Evolutionary conservation across 2,329 filamentous ascomycete species (phyloP).

Genomic region (Trichophyton schoenleinii): DNA sequence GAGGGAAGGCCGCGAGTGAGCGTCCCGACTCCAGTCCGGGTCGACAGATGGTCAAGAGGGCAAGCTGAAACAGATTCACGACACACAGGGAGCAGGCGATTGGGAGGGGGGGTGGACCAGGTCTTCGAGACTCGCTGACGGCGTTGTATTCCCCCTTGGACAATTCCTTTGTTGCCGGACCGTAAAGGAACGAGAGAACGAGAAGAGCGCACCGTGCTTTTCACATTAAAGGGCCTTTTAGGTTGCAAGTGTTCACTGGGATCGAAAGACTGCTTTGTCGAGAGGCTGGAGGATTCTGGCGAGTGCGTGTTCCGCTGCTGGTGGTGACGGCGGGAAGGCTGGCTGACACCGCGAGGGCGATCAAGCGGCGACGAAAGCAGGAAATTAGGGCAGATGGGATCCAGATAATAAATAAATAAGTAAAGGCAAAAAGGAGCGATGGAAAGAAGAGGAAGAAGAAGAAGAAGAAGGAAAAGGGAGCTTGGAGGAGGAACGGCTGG

Average conservation of each 20-base stretch:
- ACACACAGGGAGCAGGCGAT: neutral
- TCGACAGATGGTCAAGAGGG: neutral
- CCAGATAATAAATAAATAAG: slow-evolving; percentile 13
- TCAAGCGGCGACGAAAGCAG: neutral
- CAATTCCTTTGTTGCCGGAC: neutral
- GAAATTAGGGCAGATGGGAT: slow-evolving; percentile 9
- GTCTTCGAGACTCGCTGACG: neutral
- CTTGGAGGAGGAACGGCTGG: slow-evolving; percentile 6
- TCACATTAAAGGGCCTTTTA: slow-evolving; percentile 6
- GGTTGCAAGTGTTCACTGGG: too few species aligned
- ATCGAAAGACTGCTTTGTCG: too few species aligned
- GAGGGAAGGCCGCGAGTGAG: neutral
- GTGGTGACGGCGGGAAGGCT: neutral
- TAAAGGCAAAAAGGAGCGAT: slow-evolving; percentile 7
- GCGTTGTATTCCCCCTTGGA: neutral
- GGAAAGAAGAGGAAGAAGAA: slow-evolving; percentile 18
- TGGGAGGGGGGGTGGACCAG: neutral
- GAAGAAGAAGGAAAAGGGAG: slow-evolving; percentile 14
- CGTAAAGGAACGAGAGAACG: neutral
- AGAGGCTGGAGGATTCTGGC: neutral
- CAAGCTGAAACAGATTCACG: neutral
- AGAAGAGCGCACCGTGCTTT: neutral
- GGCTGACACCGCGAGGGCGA: neutral
- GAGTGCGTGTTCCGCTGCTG: neutral
- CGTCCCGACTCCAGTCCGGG: neutral